phyloP scores from a whole-genome alignment of 176 grass and related monocot species.

The Thalia dealbata region DNA sequence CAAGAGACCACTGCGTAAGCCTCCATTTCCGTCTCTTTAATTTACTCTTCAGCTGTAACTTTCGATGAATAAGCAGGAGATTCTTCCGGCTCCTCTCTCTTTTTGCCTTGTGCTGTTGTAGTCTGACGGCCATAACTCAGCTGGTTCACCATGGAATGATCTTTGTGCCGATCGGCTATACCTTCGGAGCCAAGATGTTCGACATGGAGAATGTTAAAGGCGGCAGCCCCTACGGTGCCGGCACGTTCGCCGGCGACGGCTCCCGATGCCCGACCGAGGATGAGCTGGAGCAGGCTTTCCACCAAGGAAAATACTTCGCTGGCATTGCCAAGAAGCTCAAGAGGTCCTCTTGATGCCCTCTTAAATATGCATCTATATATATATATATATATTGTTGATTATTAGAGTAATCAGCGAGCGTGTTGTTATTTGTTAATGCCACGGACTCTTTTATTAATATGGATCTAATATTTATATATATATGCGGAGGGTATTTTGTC shows the following conservation, averaged over 20 bases:
- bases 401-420: too few species aligned
- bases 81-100: not conserved
- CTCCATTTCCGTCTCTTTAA: not conserved
- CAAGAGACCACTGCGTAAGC: constrained; percentile 4
- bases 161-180: constrained; percentile 6
- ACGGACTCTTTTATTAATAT: too few species aligned
- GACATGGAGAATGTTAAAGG: not conserved
- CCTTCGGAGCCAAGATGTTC: constrained; percentile 5
- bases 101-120: not conserved
- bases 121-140: constrained; percentile 9
- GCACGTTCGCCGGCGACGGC: constrained; percentile 4
- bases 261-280: not conserved
- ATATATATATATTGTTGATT: too few species aligned
- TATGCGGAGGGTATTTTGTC: too few species aligned
- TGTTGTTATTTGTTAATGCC: too few species aligned
- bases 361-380: too few species aligned
- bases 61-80: not conserved
- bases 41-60: not conserved
- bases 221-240: constrained; percentile 2
- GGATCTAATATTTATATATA: too few species aligned
- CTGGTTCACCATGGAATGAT: constrained; percentile 9
- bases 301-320: constrained; percentile 7
- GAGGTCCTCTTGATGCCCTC: not conserved
- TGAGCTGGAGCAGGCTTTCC: constrained; percentile 3
- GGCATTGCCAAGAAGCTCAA: constrained; percentile 7